Percentiles rank a stretch among this genome's conserved stretches.
These are phyloP conservation scores for Stereum hirsutum DNA, from an alignment of 1,284 basidiomycete genomes.

Conservation along the genomic window DNA sequence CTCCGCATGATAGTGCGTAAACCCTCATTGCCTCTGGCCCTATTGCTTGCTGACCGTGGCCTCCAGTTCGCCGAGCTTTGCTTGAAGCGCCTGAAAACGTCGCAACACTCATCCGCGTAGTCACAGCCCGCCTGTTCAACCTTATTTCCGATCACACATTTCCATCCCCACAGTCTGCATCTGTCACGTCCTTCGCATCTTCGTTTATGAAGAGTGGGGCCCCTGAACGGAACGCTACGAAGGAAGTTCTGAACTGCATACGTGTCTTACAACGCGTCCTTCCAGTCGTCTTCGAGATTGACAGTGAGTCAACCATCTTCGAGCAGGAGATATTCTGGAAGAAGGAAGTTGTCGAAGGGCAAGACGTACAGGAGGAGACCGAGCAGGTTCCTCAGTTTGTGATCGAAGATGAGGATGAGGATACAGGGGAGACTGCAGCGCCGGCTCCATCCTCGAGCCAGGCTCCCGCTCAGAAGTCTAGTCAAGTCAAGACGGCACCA, in stretches of 20 bases:
- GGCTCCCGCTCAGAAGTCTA: slow-evolving; percentile 18
- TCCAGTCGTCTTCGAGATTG: slow-evolving; percentile 79
- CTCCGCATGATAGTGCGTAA: slow-evolving; percentile 72
- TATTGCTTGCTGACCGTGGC: background rate
- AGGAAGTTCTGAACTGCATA: slow-evolving; percentile 82
- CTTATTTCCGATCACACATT: slow-evolving; percentile 79
- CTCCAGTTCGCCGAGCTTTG: slow-evolving; percentile 71
- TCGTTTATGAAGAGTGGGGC: slow-evolving; percentile 51
- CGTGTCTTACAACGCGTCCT: slow-evolving; percentile 82
- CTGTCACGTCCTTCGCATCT: slow-evolving; percentile 58
- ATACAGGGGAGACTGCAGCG: slow-evolving; percentile 17
- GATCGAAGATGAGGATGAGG: slow-evolving; percentile 76
- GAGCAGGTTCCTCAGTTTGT: slow-evolving; percentile 56
- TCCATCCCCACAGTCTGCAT: slow-evolving; percentile 47
- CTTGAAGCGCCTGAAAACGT: slow-evolving; percentile 78
- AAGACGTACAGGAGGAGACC: slow-evolving; percentile 19
- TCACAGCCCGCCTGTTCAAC: slow-evolving; percentile 71
- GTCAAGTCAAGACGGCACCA: slow-evolving; percentile 44
- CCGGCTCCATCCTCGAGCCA: slow-evolving; percentile 14
- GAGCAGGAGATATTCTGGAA: slow-evolving; percentile 72
- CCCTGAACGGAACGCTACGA: slow-evolving; percentile 59
- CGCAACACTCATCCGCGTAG: slow-evolving; percentile 68
- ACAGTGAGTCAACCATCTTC: slow-evolving; percentile 60
- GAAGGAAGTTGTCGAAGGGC: slow-evolving; percentile 37
- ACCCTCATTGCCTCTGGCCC: background rate